phyloP scores from a whole-genome alignment of 352 stramenopile genomes.

The Globisporangium viniferum region DNA sequence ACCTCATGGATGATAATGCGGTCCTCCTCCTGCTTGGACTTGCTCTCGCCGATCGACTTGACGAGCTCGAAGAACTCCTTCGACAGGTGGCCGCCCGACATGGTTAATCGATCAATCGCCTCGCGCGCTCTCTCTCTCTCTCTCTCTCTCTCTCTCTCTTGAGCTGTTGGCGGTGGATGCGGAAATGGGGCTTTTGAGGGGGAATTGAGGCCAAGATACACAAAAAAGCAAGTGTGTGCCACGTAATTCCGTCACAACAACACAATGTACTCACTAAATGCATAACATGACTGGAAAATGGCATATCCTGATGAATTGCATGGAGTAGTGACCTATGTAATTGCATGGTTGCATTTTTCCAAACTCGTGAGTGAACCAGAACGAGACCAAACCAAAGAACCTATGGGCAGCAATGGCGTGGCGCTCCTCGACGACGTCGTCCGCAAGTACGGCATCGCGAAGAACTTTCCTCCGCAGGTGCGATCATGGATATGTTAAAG shows the following conservation, averaged over 20 bases:
- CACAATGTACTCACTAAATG: neutral
- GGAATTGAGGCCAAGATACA: neutral
- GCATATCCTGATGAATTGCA: neutral
- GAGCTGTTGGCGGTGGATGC: neutral
- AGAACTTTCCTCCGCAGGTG: slow-evolving; percentile 67
- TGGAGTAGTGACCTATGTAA: neutral
- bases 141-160: neutral
- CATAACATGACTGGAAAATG: neutral
- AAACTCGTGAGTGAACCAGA: slow-evolving; percentile 3
- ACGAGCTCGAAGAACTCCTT: slow-evolving; percentile 99
- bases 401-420: slow-evolving; percentile 22
- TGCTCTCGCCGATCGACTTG: slow-evolving; percentile 99
- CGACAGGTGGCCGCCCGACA: slow-evolving; percentile 88
- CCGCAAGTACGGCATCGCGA: slow-evolving; percentile 61
- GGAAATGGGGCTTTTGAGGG: neutral
- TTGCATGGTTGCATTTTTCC: slow-evolving; percentile 1
- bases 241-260: neutral
- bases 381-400: slow-evolving; percentile 9
- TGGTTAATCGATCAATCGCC: slow-evolving; percentile 16
- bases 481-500: neutral
- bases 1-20: slow-evolving; percentile 98
- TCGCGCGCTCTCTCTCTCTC: neutral
- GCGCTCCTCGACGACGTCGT: slow-evolving; percentile 59
- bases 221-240: slow-evolving; percentile 1
- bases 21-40: slow-evolving; percentile 99